Evolutionary conservation across 2,329 filamentous ascomycete genomes (phyloP), one percentile per base, ranked within the genome.

Genomic region (Capronia coronata): DNA sequence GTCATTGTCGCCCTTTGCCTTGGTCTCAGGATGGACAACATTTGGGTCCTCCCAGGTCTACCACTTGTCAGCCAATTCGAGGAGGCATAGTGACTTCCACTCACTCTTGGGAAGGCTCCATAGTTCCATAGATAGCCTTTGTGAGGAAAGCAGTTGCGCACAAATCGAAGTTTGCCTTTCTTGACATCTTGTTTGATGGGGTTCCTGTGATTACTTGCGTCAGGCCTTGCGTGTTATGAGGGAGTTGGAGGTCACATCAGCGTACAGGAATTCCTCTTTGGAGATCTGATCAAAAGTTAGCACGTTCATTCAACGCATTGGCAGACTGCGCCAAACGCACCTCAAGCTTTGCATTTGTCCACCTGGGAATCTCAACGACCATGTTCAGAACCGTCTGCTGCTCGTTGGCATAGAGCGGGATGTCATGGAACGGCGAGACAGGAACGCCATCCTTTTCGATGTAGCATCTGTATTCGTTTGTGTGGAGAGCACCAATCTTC

Each of bases 61-160:
- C 41, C n/a, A 55, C 43, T 10, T 34, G 32, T 52, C 40, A 54
- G 52, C 29, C 8, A 18, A 14, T 30, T 35, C 9, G 18, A 30
- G 16, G 25, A 21, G 30, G n/a, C 13, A 5, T 49, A n/a, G 16
- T 42, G 21, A 10, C 21, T 30, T 34, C 14, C 48, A 65, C 78
- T 68, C 79, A 93, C 88, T 79, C 93, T 88, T 65, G 93, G 93
- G 84, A 98, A 97, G 73, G 90, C 90, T 76, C 93, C 93, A 76
- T 98, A 98, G 83, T 98, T 98, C 93, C 93, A 98, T 65, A 98
- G 87, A 75, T 98, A 98, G 62, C 93, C 93, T 83, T 98, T 97
- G 86, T 98, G 93, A 65, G 93, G 93, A 82, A 98, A 98, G 84
- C 93, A 98, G 85, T 98, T 98, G 76, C 93, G 89, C 70, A 98